These are phyloP conservation scores for Phialocephala sp. DNA, from an alignment of 2,329 filamentous ascomycete genomes.

Conservation along the genomic window DNA sequence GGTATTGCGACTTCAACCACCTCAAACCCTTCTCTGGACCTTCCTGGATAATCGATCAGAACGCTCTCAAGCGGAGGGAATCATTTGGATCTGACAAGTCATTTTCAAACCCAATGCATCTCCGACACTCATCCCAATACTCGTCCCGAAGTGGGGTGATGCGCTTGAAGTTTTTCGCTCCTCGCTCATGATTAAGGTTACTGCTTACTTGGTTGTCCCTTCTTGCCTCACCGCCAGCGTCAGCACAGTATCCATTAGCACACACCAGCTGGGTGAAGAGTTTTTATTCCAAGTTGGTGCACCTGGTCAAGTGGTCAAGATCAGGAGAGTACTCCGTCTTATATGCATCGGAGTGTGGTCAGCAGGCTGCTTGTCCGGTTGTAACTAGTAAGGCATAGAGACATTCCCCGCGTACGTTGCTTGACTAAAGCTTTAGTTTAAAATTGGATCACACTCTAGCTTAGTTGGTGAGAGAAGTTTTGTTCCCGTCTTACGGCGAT, in stretches of 20 bases:
- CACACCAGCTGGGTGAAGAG: neutral
- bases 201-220: neutral
- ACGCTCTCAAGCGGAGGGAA: too few relatives aligned
- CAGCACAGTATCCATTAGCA: neutral
- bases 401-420: too few relatives aligned
- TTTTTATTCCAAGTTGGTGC: neutral
- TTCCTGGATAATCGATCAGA: too few relatives aligned
- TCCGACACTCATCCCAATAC: too few relatives aligned
- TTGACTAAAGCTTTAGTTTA: neutral
- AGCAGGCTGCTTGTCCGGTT: neutral
- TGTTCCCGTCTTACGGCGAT: neutral
- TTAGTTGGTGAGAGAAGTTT: neutral
- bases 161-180: too few relatives aligned
- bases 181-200: too few relatives aligned
- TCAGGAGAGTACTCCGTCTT: neutral
- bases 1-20: too few relatives aligned
- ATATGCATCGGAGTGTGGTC: neutral
- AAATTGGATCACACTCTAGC: neutral
- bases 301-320: neutral
- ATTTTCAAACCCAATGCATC: neutral
- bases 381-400: too few relatives aligned
- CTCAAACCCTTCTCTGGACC: neutral
- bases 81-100: neutral
- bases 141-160: too few relatives aligned
- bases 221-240: neutral